Base-by-base conservation (phyloP, 2,329 filamentous ascomycete genomes). In the Fusarium sterilihyphosum region DNA sequence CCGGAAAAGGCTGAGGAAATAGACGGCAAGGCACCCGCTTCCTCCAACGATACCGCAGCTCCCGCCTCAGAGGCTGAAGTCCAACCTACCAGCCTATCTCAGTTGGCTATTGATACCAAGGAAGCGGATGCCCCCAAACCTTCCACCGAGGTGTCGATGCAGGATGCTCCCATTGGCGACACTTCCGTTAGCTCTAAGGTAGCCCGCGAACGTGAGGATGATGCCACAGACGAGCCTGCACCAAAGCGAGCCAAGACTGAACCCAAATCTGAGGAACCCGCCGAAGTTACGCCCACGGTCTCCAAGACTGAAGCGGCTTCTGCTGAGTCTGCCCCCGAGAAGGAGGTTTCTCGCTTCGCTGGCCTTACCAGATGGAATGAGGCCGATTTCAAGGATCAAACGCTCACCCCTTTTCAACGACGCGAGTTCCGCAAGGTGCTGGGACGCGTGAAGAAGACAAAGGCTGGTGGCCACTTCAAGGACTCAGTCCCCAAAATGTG, bases 201-300 rank as follows among this genome's bases (percentile, higher is more conserved):
- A 18, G 87, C 94, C 4, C 91, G 94, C 17, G 92, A 92, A 75
- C 92, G 95, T 20, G 94, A 97, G 67, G 92, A 94, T 9, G 94
- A 97, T 73, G 85, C 86, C 2, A 84, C 84, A 20, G 81, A 81
- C 17, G 89, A 94, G 73, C 94, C 92, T 61, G 89, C 90, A 22
- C 89, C 94, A 3, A 98, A 98, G 85, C 92, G 95, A 33, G 90
- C 93, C 43, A 96, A 92, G 83, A 93, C 94, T 0, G 92, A 93
- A 22, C 85, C 86, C 18, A 85, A 87, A 49, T 83, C 84, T 3
- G 84, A 85, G 38, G 82, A 83, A 54, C 75, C 74, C n/a, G 63
- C 58, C 12, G 61, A 68, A 14, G 49, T 64, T 31, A 52, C 64
- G 11, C 44, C 69, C 18, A 53, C 56, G 14, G 70, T 74, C 37